Percentiles rank a stretch among this genome's conserved stretches.
These are phyloP conservation scores for Paradendryphiella salina DNA, from an alignment of 2,329 filamentous ascomycete species.

Conservation along the genomic window DNA sequence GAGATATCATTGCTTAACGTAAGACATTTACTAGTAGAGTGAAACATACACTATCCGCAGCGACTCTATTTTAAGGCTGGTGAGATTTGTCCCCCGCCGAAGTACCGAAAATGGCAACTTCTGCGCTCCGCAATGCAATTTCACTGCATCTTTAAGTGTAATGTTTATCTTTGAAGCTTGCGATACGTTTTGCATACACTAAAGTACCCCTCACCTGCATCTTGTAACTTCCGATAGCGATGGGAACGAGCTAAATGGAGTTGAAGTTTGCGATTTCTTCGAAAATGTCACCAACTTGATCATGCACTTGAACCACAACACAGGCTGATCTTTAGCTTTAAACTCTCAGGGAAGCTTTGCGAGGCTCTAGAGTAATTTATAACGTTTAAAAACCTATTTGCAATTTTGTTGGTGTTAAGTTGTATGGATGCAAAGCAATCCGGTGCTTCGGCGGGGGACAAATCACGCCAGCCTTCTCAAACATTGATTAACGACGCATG, in stretches of 20 bases:
- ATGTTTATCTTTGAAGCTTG: constrained; percentile 10
- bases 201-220: constrained; percentile 2
- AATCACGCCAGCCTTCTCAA: constrained; percentile 6
- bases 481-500: no score
- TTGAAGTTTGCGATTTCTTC: constrained; percentile 8
- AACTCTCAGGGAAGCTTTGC: not conserved
- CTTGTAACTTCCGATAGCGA: not conserved
- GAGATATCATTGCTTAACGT: constrained; percentile 26
- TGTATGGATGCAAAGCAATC: constrained; percentile 8
- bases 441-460: constrained; percentile 6
- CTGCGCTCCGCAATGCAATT: no score
- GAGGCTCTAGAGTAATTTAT: constrained; percentile 1
- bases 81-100: no score
- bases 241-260: constrained; percentile 4
- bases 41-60: constrained; percentile 29
- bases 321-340: not conserved
- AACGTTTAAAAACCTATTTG: constrained; percentile 1
- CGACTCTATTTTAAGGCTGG: constrained; percentile 14
- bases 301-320: constrained; percentile 1
- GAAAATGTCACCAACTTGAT: constrained; percentile 6
- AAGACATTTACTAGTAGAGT: constrained; percentile 26
- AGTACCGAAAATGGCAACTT: no score
- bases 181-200: constrained; percentile 1
- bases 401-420: constrained; percentile 6
- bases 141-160: not conserved